Percentiles rank a stretch among this genome's conserved stretches.
Conservation (phyloP, 768 basidiomycete genomes). For the Hygrophoropsis aurantiaca region DNA sequence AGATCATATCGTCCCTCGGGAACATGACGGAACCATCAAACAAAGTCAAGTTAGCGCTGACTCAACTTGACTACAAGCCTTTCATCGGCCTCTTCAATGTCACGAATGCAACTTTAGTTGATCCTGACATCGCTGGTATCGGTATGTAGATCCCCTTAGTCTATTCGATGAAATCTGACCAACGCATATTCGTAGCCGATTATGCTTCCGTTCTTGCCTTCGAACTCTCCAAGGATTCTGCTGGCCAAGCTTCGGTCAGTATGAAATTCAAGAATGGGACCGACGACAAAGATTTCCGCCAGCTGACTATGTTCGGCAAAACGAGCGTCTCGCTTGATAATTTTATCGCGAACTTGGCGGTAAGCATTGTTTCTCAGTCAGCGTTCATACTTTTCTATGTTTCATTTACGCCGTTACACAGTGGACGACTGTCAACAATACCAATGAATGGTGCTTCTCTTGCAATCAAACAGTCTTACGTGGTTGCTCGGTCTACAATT, state of each 20-base stretch:
- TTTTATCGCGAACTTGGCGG: slow-evolving; percentile 1
- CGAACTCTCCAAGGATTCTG: slow-evolving; percentile 62
- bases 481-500: slow-evolving; percentile 11
- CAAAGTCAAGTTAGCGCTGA: slow-evolving; percentile 68
- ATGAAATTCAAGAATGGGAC: slow-evolving; percentile 81
- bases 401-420: neutral
- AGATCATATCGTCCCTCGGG: slow-evolving; percentile 65
- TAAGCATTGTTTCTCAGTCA: neutral
- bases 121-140: slow-evolving; percentile 57
- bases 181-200: slow-evolving; percentile 45
- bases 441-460: slow-evolving; percentile 14
- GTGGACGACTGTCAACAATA: slow-evolving; percentile 12
- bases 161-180: neutral
- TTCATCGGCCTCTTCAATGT: slow-evolving; percentile 81
- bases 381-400: neutral
- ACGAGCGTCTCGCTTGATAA: slow-evolving; percentile 4
- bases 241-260: slow-evolving; percentile 68
- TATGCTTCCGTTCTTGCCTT: slow-evolving; percentile 67
- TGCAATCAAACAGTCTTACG: slow-evolving; percentile 11
- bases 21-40: slow-evolving; percentile 73
- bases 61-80: slow-evolving; percentile 78
- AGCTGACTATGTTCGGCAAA: slow-evolving; percentile 61
- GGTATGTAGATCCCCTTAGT: slow-evolving; percentile 42
- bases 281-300: slow-evolving; percentile 45
- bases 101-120: slow-evolving; percentile 52